A percentile compares a stretch with the other conserved stretches of the same genome.
phyloP scores from a whole-genome alignment of 805 yeast species.

The Cyberlindnera nakhonratchasimensis region DNA sequence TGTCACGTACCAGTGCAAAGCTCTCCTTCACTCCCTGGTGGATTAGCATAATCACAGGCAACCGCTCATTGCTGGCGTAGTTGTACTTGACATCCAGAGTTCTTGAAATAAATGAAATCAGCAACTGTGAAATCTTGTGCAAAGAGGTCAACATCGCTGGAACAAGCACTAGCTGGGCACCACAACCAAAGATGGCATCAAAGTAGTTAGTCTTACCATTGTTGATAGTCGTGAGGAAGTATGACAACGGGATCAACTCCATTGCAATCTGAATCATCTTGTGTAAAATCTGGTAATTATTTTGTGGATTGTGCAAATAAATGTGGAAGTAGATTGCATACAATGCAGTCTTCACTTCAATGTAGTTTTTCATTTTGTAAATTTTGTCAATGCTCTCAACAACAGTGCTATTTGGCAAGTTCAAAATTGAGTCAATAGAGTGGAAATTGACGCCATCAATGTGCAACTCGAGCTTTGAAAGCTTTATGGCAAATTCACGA shows the following conservation, averaged over 20 bases:
- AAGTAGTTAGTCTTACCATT: slow-evolving; percentile 26
- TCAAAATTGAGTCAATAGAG: slow-evolving; percentile 28
- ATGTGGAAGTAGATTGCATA: slow-evolving; percentile 27
- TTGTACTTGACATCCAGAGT: slow-evolving; percentile 28
- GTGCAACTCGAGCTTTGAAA: slow-evolving; percentile 37
- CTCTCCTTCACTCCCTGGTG: slow-evolving; percentile 27
- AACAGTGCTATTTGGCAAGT: slow-evolving; percentile 19
- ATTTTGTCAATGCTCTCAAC: slow-evolving; percentile 24
- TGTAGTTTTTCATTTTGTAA: slow-evolving; percentile 27
- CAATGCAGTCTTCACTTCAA: slow-evolving; percentile 27
- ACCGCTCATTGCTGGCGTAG: slow-evolving; percentile 11
- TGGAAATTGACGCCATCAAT: slow-evolving; percentile 31
- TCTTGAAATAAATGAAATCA: slow-evolving; percentile 25
- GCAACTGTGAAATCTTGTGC: slow-evolving; percentile 23
- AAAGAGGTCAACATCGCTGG: slow-evolving; percentile 21
- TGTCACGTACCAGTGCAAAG: slow-evolving; percentile 30
- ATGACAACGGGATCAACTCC: slow-evolving; percentile 26
- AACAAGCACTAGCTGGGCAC: slow-evolving; percentile 23
- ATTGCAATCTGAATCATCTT: slow-evolving; percentile 19
- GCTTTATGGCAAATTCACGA: slow-evolving; percentile 32
- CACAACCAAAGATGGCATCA: slow-evolving; percentile 25
- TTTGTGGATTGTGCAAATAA: slow-evolving; percentile 19
- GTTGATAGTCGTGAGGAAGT: slow-evolving; percentile 24
- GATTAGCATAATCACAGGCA: slow-evolving; percentile 18
- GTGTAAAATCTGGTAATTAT: slow-evolving; percentile 10